These are phyloP conservation scores for Barbarea vulgaris DNA, from an alignment of 345 rosid genomes.

Conservation along the genomic window DNA sequence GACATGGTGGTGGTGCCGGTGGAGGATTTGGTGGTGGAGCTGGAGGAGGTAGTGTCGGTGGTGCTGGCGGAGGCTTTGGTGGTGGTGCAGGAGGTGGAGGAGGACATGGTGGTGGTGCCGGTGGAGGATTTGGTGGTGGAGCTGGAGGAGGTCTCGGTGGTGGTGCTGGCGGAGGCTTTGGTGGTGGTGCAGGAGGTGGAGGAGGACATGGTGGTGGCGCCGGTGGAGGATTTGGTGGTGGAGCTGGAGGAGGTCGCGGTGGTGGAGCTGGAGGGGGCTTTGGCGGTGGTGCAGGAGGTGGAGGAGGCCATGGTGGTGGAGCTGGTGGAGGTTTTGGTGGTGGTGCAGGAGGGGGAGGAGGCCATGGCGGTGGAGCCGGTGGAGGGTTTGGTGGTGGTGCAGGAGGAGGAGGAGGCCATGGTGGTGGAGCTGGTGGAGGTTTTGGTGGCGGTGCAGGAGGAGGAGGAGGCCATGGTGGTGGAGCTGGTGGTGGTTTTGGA, in stretches of 20 bases:
- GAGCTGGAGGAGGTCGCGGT: background rate
- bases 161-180: slow-evolving; percentile 11
- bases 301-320: slow-evolving; percentile 5
- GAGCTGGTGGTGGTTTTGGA: background rate
- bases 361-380: slow-evolving; percentile 1
- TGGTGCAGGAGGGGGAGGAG: background rate
- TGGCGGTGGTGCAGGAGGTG: slow-evolving; percentile 10
- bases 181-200: slow-evolving; percentile 35
- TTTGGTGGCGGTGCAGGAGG: slow-evolving; percentile 4
- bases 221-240: background rate
- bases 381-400: slow-evolving; percentile 28
- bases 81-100: slow-evolving; percentile 19
- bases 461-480: slow-evolving; percentile 17
- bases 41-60: slow-evolving; percentile 9
- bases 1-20: background rate
- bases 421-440: slow-evolving; percentile 20
- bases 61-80: background rate
- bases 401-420: slow-evolving; percentile 22
- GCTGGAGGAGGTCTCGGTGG: slow-evolving; percentile 29
- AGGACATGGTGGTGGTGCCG: slow-evolving; percentile 7
- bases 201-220: background rate
- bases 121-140: slow-evolving; percentile 28
- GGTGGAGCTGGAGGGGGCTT: slow-evolving; percentile 7
- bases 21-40: slow-evolving; percentile 20
- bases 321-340: background rate